These are phyloP conservation scores for Yamadazyma jaroonii DNA, from an alignment of 1,139 yeast genomes.

Conservation along the genomic window DNA sequence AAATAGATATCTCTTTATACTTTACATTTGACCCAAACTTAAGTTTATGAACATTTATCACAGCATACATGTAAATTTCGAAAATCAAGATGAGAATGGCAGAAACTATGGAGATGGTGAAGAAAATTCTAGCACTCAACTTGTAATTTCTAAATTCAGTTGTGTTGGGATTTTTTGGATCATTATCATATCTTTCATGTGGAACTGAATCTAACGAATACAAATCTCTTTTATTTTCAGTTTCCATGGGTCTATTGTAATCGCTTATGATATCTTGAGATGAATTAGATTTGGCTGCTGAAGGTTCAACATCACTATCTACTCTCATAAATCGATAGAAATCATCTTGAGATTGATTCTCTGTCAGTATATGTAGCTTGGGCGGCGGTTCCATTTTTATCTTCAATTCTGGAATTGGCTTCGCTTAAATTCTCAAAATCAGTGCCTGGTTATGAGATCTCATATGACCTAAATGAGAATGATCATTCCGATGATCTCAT, in stretches of 20 bases:
- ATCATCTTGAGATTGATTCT: conserved; percentile 3
- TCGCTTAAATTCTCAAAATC: conserved; percentile 1
- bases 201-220: conserved; percentile 1
- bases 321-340: conserved; percentile 5
- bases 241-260: background rate
- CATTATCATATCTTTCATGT: conserved; percentile 5
- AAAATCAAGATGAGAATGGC: conserved; percentile 29
- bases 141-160: conserved; percentile 8
- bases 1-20: conserved; percentile 24
- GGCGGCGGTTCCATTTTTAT: conserved; percentile 5
- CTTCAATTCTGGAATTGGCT: background rate
- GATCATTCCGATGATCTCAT: background rate
- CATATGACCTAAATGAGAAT: conserved; percentile 1
- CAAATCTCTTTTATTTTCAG: background rate
- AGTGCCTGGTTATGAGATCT: conserved; percentile 1
- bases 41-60: conserved; percentile 28
- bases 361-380: conserved; percentile 3
- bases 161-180: conserved; percentile 9
- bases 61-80: conserved; percentile 35
- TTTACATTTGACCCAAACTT: conserved; percentile 17
- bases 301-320: background rate
- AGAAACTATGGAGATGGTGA: conserved; percentile 26
- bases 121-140: conserved; percentile 17
- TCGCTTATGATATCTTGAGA: conserved; percentile 6
- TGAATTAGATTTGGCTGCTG: conserved; percentile 6